Evolutionary conservation across 139 green algal genomes (phyloP).

Genomic region (Zygnema circumcarinatum): DNA sequence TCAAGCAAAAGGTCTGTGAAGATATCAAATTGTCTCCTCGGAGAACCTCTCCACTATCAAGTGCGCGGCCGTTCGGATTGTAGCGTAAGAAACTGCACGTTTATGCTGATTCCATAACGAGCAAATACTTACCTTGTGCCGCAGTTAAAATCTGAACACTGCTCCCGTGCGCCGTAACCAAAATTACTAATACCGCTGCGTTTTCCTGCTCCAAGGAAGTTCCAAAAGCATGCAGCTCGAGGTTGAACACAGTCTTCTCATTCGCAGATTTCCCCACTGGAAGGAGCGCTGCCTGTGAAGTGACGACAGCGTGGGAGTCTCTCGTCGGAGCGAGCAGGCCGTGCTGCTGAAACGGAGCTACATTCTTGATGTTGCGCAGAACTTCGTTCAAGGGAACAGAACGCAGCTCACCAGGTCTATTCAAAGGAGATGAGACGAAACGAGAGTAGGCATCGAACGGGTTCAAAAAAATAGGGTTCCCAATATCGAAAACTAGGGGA

Average conservation of each 20-base stretch:
- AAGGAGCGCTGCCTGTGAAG: conserved; percentile 7
- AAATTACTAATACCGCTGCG: background rate
- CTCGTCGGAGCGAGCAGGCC: background rate
- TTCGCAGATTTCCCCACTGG: background rate
- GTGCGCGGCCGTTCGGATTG: background rate
- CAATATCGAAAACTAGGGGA: background rate
- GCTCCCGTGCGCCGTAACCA: conserved; percentile 12
- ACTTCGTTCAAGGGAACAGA: background rate
- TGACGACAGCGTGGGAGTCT: conserved; percentile 13
- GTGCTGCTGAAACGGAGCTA: too few species aligned
- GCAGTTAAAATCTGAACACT: conserved; percentile 12
- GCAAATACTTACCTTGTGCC: too few species aligned
- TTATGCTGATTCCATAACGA: too few species aligned
- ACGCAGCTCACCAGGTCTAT: background rate
- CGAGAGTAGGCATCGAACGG: too few species aligned
- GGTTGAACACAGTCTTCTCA: conserved; percentile 1
- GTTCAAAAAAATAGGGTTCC: conserved; percentile 5
- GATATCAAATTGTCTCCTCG: background rate
- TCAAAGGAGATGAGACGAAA: too few species aligned
- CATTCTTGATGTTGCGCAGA: background rate
- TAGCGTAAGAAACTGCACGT: background rate
- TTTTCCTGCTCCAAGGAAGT: background rate
- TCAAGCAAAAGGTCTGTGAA: too few species aligned
- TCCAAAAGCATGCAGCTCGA: background rate
- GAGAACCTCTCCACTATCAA: background rate